phyloP scores from a whole-genome alignment of 257 asterid species.

The Solanum habrochaites region DNA sequence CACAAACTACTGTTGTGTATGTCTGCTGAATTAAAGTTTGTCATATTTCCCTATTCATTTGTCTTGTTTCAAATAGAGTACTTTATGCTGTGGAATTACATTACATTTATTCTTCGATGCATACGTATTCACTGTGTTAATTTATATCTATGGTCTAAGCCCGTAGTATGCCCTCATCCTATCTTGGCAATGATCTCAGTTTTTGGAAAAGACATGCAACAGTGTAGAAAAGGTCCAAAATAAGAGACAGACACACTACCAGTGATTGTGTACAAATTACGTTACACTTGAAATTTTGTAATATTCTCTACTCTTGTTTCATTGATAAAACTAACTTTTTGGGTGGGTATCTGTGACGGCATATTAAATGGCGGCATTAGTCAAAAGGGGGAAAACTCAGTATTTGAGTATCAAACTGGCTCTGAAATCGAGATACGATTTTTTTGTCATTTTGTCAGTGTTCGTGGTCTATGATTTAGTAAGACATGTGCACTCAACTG shows the following conservation, averaged over 20 bases:
- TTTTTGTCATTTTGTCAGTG: too few species aligned
- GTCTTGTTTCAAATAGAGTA: too few species aligned
- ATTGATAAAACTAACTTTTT: too few species aligned
- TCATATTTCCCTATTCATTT: background rate
- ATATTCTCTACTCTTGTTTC: background rate
- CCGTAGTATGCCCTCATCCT: background rate
- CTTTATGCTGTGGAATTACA: background rate
- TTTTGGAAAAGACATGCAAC: background rate
- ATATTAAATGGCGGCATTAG: too few species aligned
- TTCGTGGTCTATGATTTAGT: too few species aligned
- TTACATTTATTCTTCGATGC: background rate
- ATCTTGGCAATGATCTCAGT: too few species aligned
- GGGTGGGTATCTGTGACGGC: too few species aligned
- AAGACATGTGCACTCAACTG: too few species aligned
- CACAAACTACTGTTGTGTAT: too few species aligned
- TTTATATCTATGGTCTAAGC: background rate
- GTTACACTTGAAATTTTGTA: background rate
- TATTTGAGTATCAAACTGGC: too few species aligned
- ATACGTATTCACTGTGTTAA: background rate
- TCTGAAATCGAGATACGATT: too few species aligned
- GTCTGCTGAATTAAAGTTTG: background rate
- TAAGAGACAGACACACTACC: background rate
- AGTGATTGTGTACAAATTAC: background rate
- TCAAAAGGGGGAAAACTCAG: too few species aligned
- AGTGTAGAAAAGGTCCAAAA: background rate